Evolutionary conservation across 257 asterid genomes (phyloP).

Genomic region (Lantana camara): DNA sequence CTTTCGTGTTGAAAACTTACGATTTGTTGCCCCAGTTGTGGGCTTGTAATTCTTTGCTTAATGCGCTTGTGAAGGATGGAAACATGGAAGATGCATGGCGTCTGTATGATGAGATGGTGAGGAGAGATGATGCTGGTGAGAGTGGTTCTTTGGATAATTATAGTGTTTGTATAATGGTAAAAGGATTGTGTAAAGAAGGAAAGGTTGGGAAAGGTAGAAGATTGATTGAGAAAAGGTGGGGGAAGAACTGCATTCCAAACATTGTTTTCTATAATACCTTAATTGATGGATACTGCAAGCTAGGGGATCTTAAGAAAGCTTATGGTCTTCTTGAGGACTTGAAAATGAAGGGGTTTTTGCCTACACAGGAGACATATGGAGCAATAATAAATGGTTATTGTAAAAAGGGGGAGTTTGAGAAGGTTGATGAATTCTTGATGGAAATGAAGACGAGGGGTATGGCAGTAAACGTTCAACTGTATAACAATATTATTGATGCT

Average conservation of each 20-base stretch:
- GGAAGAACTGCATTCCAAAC: constrained; percentile 76
- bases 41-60: constrained; percentile 81
- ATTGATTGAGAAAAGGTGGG: constrained; percentile 85
- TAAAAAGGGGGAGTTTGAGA: constrained; percentile 59
- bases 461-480: constrained; percentile 48
- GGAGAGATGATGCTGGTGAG: constrained; percentile 46
- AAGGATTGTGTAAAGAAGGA: constrained; percentile 76
- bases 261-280: constrained; percentile 75
- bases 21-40: constrained; percentile 51
- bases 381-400: constrained; percentile 76
- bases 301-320: constrained; percentile 63
- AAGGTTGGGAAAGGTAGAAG: constrained; percentile 68
- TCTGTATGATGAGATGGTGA: constrained; percentile 59
- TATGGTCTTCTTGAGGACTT: constrained; percentile 54
- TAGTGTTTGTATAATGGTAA: constrained; percentile 78
- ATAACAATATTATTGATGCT: constrained; percentile 69
- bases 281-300: constrained; percentile 83
- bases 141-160: constrained; percentile 56
- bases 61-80: constrained; percentile 65
- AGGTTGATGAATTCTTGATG: constrained; percentile 52
- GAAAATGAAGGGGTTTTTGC: constrained; percentile 77
- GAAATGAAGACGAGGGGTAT: constrained; percentile 73
- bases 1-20: constrained; percentile 43
- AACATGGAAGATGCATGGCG: constrained; percentile 51
- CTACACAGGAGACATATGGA: constrained; percentile 79